These are phyloP conservation scores for Ogataea siamensis DNA, from an alignment of 805 yeast species.

Conservation along the genomic window DNA sequence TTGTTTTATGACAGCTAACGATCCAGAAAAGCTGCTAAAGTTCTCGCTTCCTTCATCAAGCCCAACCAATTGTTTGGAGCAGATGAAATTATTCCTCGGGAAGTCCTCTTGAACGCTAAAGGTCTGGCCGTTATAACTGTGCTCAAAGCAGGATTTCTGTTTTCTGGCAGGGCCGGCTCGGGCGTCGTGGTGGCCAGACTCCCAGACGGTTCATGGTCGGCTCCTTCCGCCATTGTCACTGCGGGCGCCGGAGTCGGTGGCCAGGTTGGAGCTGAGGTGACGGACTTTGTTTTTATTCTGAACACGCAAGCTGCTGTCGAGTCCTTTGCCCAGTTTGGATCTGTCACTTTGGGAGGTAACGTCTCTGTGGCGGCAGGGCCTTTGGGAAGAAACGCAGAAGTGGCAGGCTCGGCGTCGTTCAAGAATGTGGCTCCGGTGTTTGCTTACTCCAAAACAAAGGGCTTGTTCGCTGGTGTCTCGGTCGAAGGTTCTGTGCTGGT, in stretches of 20 bases:
- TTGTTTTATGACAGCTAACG: too few relatives aligned
- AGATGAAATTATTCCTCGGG: constrained; percentile 86
- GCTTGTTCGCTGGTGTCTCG: constrained; percentile 95
- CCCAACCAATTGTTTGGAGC: constrained; percentile 93
- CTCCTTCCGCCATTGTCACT: constrained; percentile 91
- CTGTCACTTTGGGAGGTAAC: constrained; percentile 93
- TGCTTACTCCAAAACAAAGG: constrained; percentile 92
- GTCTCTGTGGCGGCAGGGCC: constrained; percentile 97
- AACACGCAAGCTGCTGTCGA: constrained; percentile 87
- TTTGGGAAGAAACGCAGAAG: constrained; percentile 95
- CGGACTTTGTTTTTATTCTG: constrained; percentile 92
- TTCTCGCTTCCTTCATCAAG: constrained; percentile 84
- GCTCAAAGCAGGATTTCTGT: constrained; percentile 93
- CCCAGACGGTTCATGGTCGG: constrained; percentile 96
- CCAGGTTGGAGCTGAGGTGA: constrained; percentile 91
- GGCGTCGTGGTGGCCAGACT: constrained; percentile 92
- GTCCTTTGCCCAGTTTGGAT: constrained; percentile 90
- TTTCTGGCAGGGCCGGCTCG: constrained; percentile 96
- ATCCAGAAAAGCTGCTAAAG: constrained; percentile 84
- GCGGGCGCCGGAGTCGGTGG: constrained; percentile 99
- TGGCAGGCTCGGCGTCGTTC: constrained; percentile 90
- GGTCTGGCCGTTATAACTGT: constrained; percentile 92
- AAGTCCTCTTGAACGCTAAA: constrained; percentile 80
- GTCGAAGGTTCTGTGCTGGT: constrained; percentile 93
- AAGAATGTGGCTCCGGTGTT: constrained; percentile 87